These are phyloP conservation scores for Cytospora schulzeri DNA, from an alignment of 2,329 filamentous ascomycete species.

Conservation along the genomic window DNA sequence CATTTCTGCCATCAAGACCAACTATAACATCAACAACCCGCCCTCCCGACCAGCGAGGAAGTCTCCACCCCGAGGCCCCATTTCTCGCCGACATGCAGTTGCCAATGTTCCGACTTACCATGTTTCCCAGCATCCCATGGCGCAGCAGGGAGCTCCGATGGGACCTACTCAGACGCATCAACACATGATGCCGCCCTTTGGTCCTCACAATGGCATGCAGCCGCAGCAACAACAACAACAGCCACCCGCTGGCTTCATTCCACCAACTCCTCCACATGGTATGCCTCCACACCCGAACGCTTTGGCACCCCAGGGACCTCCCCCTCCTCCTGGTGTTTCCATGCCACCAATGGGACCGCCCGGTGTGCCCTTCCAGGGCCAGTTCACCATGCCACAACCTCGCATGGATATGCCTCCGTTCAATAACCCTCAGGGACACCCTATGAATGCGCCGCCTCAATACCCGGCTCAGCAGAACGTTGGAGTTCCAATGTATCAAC, in stretches of 20 bases:
- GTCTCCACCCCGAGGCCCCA: neutral
- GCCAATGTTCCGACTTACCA: neutral
- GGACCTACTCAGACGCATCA: conserved; percentile 7
- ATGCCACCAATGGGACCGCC: conserved; percentile 3
- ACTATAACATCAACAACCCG: neutral
- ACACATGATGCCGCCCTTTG: conserved; percentile 1
- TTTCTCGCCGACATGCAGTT: neutral
- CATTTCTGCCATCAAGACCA: neutral
- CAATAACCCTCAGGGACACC: neutral
- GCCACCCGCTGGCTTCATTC: neutral
- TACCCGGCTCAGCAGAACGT: conserved; percentile 6
- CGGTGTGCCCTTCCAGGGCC: conserved; percentile 9
- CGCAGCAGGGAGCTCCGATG: conserved; percentile 1
- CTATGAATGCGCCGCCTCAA: neutral
- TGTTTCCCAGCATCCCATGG: neutral
- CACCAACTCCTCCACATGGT: neutral
- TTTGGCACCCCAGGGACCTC: neutral
- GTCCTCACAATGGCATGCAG: conserved; percentile 7
- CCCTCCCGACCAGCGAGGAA: neutral
- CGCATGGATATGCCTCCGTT: conserved; percentile 7
- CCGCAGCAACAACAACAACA: too few species aligned
- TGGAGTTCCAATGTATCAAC: conserved; percentile 11
- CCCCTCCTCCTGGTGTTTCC: neutral
- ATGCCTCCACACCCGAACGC: neutral
- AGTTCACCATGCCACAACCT: conserved; percentile 5